These are phyloP conservation scores for Aspergillus asperescens DNA, from an alignment of 495 filamentous ascomycete genomes.

Conservation along the genomic window DNA sequence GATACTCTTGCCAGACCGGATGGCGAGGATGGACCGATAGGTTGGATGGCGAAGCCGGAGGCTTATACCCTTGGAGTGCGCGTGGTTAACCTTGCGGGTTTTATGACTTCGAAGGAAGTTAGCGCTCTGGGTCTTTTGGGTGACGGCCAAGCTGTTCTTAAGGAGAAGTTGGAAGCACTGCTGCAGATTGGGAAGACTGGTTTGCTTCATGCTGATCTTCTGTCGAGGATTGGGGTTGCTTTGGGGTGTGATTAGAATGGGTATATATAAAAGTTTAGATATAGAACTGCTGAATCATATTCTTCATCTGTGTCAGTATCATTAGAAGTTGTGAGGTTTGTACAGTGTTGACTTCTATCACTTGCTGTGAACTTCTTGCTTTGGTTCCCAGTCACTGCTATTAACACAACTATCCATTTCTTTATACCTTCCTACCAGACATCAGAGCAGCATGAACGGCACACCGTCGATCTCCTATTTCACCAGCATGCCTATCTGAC, in stretches of 20 bases:
- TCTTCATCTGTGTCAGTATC: background rate
- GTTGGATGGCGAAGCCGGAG: conserved; percentile 68
- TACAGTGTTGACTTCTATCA: background rate
- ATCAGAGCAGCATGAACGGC: background rate
- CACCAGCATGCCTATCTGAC: background rate
- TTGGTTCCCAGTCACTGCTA: background rate
- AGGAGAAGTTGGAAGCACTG: conserved; percentile 20
- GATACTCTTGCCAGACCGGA: conserved; percentile 21
- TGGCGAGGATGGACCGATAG: conserved; percentile 57
- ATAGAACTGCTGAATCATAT: background rate
- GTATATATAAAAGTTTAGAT: conserved; percentile 15
- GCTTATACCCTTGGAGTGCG: conserved; percentile 63
- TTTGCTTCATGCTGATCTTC: conserved; percentile 34
- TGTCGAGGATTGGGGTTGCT: conserved; percentile 27
- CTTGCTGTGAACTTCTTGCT: background rate
- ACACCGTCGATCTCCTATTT: background rate
- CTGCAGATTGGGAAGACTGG: conserved; percentile 21
- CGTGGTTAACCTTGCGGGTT: conserved; percentile 37
- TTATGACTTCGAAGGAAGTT: conserved; percentile 42
- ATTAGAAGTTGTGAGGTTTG: no score
- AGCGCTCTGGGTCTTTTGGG: conserved; percentile 26
- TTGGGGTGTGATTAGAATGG: conserved; percentile 19
- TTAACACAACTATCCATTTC: background rate
- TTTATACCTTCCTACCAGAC: background rate
- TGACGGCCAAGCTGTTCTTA: conserved; percentile 18